These are phyloP conservation scores for Boletus rubroflammeus DNA, from an alignment of 768 basidiomycete genomes.

Conservation along the genomic window DNA sequence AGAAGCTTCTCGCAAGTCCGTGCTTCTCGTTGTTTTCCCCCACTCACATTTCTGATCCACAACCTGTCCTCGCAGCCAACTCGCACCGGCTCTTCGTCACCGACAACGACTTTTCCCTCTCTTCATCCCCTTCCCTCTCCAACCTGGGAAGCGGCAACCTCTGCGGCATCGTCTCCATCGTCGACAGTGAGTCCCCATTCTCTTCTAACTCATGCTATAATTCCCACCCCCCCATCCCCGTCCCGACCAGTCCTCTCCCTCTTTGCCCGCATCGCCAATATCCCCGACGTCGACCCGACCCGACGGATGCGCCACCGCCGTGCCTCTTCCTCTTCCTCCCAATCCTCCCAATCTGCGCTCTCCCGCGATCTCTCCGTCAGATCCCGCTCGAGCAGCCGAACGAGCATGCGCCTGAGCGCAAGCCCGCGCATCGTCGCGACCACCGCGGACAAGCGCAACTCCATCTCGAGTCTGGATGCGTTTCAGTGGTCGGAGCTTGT, in stretches of 20 bases:
- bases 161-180: slow-evolving; percentile 76
- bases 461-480: slow-evolving; percentile 30
- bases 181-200: slow-evolving; percentile 58
- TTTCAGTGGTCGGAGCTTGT: slow-evolving; percentile 35
- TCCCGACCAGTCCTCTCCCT: slow-evolving; percentile 60
- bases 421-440: slow-evolving; percentile 33
- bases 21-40: slow-evolving; percentile 3
- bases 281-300: slow-evolving; percentile 72
- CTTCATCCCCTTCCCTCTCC: slow-evolving; percentile 48
- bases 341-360: slow-evolving; percentile 43
- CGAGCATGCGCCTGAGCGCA: slow-evolving; percentile 33
- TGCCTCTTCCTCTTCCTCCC: slow-evolving; percentile 68
- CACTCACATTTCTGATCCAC: slow-evolving; percentile 4
- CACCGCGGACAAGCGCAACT: slow-evolving; percentile 29
- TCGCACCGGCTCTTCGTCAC: slow-evolving; percentile 79
- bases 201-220: neutral
- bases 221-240: neutral
- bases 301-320: slow-evolving; percentile 77
- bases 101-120: slow-evolving; percentile 46
- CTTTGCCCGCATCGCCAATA: slow-evolving; percentile 71
- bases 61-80: slow-evolving; percentile 49
- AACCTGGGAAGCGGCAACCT: slow-evolving; percentile 40
- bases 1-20: slow-evolving; percentile 82
- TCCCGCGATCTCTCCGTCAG: slow-evolving; percentile 33
- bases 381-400: slow-evolving; percentile 44